Conservation (phyloP, 352 stramenopile species). For the Phytopythium aichiense region DNA sequence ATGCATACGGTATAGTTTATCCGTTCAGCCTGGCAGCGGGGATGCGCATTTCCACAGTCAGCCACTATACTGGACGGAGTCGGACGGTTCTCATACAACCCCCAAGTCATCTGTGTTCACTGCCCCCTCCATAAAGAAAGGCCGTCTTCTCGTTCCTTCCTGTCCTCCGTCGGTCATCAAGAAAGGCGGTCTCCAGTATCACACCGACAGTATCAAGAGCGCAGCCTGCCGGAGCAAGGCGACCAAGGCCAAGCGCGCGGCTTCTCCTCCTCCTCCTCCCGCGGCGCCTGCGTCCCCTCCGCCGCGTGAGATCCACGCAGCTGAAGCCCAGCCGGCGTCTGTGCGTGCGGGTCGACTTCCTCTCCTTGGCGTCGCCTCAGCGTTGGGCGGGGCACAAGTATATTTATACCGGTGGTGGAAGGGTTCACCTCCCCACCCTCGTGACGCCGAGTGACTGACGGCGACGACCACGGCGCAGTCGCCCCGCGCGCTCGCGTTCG, state of each 20-base stretch:
- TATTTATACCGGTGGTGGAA: constrained; percentile 5
- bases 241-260: too few relatives aligned
- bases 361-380: neutral
- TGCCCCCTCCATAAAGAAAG: neutral
- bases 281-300: too few relatives aligned
- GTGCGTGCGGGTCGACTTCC: too few relatives aligned
- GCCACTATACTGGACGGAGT: neutral
- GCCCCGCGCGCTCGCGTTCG: neutral
- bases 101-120: neutral
- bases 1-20: neutral
- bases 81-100: neutral
- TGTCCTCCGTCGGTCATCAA: neutral
- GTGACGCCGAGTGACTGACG: neutral
- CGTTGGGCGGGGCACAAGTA: neutral
- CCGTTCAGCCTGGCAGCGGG: neutral
- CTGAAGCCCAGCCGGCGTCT: too few relatives aligned
- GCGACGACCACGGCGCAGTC: neutral
- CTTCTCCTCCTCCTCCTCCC: too few relatives aligned
- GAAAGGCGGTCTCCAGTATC: neutral
- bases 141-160: neutral
- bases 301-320: too few relatives aligned
- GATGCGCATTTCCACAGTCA: neutral
- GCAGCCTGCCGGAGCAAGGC: neutral
- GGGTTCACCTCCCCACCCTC: neutral
- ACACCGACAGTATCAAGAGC: neutral